A percentile compares a stretch with the other conserved stretches of the same genome.
Conservation (phyloP, 192 early-diverging fungal genomes). For the Rhizoclosmatium sp. region DNA sequence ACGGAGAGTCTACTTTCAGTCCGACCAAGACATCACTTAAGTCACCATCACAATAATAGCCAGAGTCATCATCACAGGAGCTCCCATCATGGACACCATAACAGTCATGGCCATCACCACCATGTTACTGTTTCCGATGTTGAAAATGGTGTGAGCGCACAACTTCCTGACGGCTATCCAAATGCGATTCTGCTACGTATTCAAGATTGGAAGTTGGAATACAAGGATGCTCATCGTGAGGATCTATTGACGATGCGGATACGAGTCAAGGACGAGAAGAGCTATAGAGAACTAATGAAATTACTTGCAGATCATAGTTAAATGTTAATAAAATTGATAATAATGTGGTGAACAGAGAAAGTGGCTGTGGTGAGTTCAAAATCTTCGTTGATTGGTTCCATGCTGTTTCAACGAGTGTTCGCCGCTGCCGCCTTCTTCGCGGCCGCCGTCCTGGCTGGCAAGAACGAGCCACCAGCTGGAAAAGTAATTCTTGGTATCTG, state of each 20-base stretch:
- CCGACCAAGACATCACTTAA: not conserved
- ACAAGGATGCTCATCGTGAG: constrained; percentile 1
- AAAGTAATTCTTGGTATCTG: constrained; percentile 29
- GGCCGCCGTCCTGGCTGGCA: not conserved
- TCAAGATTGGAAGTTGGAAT: constrained; percentile 27
- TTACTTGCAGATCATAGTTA: constrained; percentile 16
- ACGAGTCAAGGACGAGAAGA: constrained; percentile 15
- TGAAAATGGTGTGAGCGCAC: not conserved
- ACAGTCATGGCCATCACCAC: not conserved
- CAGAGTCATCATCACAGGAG: not conserved
- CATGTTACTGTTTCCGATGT: not conserved
- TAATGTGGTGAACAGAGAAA: not conserved
- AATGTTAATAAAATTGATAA: not conserved
- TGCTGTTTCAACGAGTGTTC: not conserved
- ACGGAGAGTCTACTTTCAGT: not conserved
- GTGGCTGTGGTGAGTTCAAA: not conserved
- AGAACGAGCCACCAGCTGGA: constrained; percentile 10
- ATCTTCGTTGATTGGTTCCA: not conserved
- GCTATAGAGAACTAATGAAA: constrained; percentile 10
- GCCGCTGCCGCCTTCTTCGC: not conserved
- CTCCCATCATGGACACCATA: not conserved
- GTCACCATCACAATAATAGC: not conserved
- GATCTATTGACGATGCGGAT: constrained; percentile 7
- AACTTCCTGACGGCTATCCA: not conserved
- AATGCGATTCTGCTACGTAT: not conserved